These are phyloP conservation scores for Chrysanthemum lavandulifolium DNA, from an alignment of 129 eudicot species.

Conservation along the genomic window DNA sequence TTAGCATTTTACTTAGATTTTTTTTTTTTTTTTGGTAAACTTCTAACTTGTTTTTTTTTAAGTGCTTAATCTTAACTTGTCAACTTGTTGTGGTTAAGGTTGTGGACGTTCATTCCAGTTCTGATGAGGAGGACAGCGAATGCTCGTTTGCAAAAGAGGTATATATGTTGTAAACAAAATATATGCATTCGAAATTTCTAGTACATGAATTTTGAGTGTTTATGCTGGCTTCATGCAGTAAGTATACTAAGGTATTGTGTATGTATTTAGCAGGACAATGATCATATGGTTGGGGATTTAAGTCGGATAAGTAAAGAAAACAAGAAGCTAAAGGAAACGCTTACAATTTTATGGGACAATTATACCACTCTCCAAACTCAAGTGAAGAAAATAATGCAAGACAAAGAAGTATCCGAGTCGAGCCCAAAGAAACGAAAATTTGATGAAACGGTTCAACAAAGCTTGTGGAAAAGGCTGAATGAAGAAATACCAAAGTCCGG, in stretches of 20 bases:
- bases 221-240: background rate
- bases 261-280: conserved; percentile 6
- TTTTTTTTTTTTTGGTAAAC: too few relatives aligned
- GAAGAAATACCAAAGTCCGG: conserved; percentile 7
- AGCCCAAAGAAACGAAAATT: conserved; percentile 41
- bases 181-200: background rate
- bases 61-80: background rate
- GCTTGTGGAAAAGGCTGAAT: conserved; percentile 14
- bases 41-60: background rate
- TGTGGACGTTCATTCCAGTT: conserved; percentile 5
- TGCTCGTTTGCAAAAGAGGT: conserved; percentile 16
- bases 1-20: background rate
- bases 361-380: conserved; percentile 35
- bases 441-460: conserved; percentile 24
- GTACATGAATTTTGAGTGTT: background rate
- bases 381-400: conserved; percentile 27
- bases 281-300: conserved; percentile 23
- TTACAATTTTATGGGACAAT: conserved; percentile 26
- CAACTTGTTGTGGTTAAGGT: conserved; percentile 10
- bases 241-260: background rate
- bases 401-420: background rate
- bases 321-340: conserved; percentile 47
- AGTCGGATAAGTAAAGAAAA: conserved; percentile 41
- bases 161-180: background rate
- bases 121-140: background rate